phyloP scores from a whole-genome alignment of 495 filamentous ascomycete genomes.

The Oleoguttula mirabilis region DNA sequence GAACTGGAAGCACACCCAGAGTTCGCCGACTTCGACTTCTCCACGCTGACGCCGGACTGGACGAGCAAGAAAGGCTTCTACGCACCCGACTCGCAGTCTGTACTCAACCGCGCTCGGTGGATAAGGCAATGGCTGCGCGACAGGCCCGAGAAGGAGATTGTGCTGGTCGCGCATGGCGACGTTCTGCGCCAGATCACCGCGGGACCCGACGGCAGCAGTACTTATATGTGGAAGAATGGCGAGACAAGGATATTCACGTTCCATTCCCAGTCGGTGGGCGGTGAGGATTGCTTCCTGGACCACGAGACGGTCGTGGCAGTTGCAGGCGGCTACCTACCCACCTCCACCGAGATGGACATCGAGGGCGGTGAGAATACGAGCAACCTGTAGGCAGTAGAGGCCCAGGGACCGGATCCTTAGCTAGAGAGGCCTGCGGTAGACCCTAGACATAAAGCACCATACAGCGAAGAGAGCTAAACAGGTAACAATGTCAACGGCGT shows the following conservation, averaged over 20 bases:
- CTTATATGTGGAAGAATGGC: constrained; percentile 15
- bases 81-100: constrained; percentile 1
- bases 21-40: constrained; percentile 13
- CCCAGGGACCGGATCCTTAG: too few species aligned
- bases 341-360: constrained; percentile 15
- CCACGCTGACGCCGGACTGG: constrained; percentile 12
- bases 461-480: too few species aligned
- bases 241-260: constrained; percentile 13
- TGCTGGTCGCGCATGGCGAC: constrained; percentile 19
- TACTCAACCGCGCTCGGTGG: constrained; percentile 8
- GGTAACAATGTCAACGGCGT: too few species aligned
- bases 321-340: constrained; percentile 14
- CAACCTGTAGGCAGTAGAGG: too few species aligned
- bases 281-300: constrained; percentile 12
- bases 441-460: too few species aligned
- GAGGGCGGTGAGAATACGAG: constrained; percentile 1
- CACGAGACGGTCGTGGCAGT: constrained; percentile 9
- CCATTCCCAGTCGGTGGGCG: constrained; percentile 1
- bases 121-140: constrained; percentile 13
- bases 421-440: too few species aligned
- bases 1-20: constrained; percentile 9
- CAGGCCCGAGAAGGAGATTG: constrained; percentile 14
- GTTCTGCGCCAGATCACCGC: constrained; percentile 10
- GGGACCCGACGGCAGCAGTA: not conserved
- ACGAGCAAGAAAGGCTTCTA: constrained; percentile 16